A percentile compares a stretch with the other conserved stretches of the same genome.
Evolutionary conservation across 169 alveolate genomes (phyloP).

Genomic region (Ichthyophthirius multifiliis): DNA sequence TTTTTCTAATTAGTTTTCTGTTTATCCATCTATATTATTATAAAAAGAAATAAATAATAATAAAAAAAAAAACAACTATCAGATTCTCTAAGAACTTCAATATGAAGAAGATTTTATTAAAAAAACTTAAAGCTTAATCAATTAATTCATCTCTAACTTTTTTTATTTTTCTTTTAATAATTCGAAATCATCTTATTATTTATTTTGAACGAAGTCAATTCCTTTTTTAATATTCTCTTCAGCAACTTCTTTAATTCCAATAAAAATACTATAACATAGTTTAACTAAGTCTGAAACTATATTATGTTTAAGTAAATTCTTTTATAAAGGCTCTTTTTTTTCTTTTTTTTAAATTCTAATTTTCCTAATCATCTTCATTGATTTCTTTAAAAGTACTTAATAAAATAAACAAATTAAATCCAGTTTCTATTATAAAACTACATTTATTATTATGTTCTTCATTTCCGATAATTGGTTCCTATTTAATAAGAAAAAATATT

Average conservation of each 20-base stretch:
- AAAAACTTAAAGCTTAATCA: slow-evolving; percentile 36
- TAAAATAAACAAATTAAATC: slow-evolving; percentile 34
- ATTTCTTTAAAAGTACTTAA: slow-evolving; percentile 26
- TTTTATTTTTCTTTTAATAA: slow-evolving; percentile 6
- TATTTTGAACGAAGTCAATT: not conserved
- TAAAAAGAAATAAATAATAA: too few species aligned
- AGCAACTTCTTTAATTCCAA: slow-evolving; percentile 4
- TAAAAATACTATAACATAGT: slow-evolving; percentile 2
- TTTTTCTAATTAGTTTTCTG: slow-evolving; percentile 53
- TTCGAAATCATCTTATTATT: slow-evolving; percentile 9
- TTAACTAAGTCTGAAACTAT: slow-evolving; percentile 22
- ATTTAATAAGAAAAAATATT: too few species aligned
- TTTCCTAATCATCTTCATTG: slow-evolving; percentile 6
- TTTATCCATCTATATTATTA: too few species aligned
- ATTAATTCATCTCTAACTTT: slow-evolving; percentile 15
- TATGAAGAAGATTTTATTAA: slow-evolving; percentile 46
- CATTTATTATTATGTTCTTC: not conserved
- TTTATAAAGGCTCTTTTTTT: slow-evolving; percentile 8
- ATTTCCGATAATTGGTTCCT: not conserved
- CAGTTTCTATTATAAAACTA: slow-evolving; percentile 42
- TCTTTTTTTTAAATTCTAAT: not conserved
- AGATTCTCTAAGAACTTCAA: slow-evolving; percentile 57
- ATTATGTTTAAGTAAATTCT: slow-evolving; percentile 3
- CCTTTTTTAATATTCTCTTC: slow-evolving; percentile 11
- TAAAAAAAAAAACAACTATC: too few species aligned